Base-by-base conservation (phyloP, 495 filamentous ascomycete genomes). In the Penicillium fimorum region DNA sequence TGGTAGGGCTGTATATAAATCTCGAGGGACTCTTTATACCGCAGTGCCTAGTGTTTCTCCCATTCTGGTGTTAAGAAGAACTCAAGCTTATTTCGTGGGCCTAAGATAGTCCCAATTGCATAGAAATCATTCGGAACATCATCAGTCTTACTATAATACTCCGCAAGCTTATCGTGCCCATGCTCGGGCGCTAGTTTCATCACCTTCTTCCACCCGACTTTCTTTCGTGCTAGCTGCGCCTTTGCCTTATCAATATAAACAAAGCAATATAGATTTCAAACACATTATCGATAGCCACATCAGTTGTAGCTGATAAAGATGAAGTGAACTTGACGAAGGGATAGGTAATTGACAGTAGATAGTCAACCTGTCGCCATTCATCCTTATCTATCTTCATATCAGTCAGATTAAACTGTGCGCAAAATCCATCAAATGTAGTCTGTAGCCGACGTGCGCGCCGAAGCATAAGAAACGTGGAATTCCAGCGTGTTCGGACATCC, bases 401-500 rank as follows among this genome's bases (percentile, higher is more conserved):
- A n/a, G n/a, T n/a, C n/a, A n/a, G n/a, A n/a, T n/a, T n/a, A n/a
- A n/a, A n/a, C n/a, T n/a, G n/a, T n/a, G n/a, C n/a, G n/a, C n/a
- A n/a, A n/a, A n/a, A n/a, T n/a, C n/a, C n/a, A n/a, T n/a, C n/a
- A n/a, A n/a, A n/a, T n/a, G n/a, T n/a, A n/a, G 4, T 41, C 25
- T 47, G 45, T n/a, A 69, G 53, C 5, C 48, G 43, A 17, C 55
- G 63, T 6, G 55, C 59, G 7, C 53, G 60, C 7, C 43, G 29
- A 35, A 69, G 53, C 50, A 69, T 69, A 50, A 58, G 57, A n/a
- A n/a, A n/a, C n/a, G 62, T 20, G 18, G 4, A n/a, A n/a, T n/a
- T n/a, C n/a, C n/a, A n/a, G n/a, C n/a, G n/a, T n/a, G n/a, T n/a
- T n/a, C n/a, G n/a, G 0, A 66, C 50, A 57, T 69, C 66, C 44